Percentiles rank a stretch among this genome's conserved stretches.
Evolutionary conservation across 371 early-diverging fungal species (phyloP).

Genomic region (Saksenaea oblongispora): DNA sequence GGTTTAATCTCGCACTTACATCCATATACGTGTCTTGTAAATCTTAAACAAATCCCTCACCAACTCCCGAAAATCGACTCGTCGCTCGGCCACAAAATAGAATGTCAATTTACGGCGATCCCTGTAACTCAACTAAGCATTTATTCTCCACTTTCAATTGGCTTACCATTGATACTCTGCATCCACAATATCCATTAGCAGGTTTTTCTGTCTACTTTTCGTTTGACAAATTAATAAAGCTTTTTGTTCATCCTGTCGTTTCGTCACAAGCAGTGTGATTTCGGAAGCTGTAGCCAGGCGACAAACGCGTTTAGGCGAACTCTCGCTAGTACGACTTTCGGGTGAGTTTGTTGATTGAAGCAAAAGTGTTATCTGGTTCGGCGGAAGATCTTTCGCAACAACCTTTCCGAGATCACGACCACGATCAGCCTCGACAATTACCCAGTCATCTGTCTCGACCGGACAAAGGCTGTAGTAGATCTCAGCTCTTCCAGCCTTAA

Average conservation of each 20-base stretch:
- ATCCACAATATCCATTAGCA: constrained; percentile 93
- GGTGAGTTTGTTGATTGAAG: constrained; percentile 8
- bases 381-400: constrained; percentile 65
- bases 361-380: constrained; percentile 50
- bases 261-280: constrained; percentile 70
- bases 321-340: neutral
- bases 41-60: constrained; percentile 96
- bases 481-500: constrained; percentile 83
- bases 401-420: constrained; percentile 94
- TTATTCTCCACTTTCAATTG: neutral
- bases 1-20: constrained; percentile 47
- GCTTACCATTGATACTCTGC: constrained; percentile 92
- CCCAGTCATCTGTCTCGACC: constrained; percentile 41
- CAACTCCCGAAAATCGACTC: constrained; percentile 96
- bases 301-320: constrained; percentile 85
- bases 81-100: constrained; percentile 85
- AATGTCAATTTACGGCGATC: constrained; percentile 93
- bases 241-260: constrained; percentile 82
- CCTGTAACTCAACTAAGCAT: constrained; percentile 31
- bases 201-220: constrained; percentile 80
- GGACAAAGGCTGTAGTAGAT: constrained; percentile 36
- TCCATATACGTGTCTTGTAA: constrained; percentile 98
- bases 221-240: constrained; percentile 80
- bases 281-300: constrained; percentile 81
- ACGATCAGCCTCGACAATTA: constrained; percentile 96